Percentiles rank a stretch among this genome's conserved stretches.
phyloP scores from a whole-genome alignment of 2,329 filamentous ascomycete species.

The Escovopsis weberi region DNA sequence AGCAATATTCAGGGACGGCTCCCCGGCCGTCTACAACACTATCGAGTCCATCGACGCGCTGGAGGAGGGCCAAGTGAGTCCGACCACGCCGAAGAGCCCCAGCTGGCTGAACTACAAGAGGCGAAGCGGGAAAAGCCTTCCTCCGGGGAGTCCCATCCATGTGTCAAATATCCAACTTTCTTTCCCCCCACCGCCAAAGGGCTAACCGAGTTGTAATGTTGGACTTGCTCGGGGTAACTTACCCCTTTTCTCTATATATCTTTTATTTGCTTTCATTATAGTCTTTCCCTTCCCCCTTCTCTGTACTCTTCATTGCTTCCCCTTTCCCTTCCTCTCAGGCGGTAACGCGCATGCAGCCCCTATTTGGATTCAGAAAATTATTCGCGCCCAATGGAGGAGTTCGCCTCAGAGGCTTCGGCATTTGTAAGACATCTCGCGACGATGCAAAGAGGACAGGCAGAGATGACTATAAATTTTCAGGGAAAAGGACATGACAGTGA shows the following conservation, averaged over 20 bases:
- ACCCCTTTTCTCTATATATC: not conserved
- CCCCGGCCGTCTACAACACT: not conserved
- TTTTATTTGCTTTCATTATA: not conserved
- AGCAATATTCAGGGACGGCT: not conserved
- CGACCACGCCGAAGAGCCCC: conserved; percentile 2
- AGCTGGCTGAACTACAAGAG: conserved; percentile 2
- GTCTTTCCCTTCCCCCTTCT: not conserved
- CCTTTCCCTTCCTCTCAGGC: too few relatives aligned
- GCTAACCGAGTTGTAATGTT: not conserved
- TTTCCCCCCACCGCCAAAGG: conserved; percentile 25
- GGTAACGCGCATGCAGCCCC: too few relatives aligned
- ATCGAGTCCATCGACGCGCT: too few relatives aligned
- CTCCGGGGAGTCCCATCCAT: conserved; percentile 2
- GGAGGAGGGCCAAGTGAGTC: too few relatives aligned
- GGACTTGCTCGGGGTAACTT: not conserved
- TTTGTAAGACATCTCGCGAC: too few relatives aligned
- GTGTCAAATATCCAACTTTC: conserved; percentile 13
- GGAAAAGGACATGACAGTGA: too few relatives aligned
- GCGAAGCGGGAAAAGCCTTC: not conserved
- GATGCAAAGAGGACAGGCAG: too few relatives aligned
- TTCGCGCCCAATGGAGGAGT: not conserved
- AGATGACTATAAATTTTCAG: too few relatives aligned
- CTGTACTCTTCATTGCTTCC: not conserved
- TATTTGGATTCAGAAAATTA: too few relatives aligned
- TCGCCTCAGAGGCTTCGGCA: too few relatives aligned